A percentile compares a stretch with the other conserved stretches of the same genome.
phyloP scores from a whole-genome alignment of 306 rosid species.

The Bauhinia variegata region DNA sequence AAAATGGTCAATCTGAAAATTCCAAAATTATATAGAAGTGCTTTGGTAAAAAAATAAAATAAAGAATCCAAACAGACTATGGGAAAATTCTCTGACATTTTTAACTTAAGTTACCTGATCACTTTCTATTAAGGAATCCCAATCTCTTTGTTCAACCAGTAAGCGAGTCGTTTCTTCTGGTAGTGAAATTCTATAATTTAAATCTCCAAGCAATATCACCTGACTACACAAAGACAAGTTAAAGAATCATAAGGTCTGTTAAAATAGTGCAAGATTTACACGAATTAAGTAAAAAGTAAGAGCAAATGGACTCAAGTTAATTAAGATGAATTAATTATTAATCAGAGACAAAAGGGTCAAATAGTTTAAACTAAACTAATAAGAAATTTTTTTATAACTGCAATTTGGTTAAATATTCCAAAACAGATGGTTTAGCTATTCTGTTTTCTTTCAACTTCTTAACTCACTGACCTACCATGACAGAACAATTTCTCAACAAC shows the following conservation, averaged over 20 bases:
- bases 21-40: too few relatives aligned
- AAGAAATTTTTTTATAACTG: conserved; percentile 10
- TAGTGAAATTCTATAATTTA: conserved; percentile 79
- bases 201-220: conserved; percentile 82
- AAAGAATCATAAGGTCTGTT: conserved; percentile 15
- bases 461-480: conserved; percentile 23
- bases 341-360: conserved; percentile 36
- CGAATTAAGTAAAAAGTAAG: conserved; percentile 6
- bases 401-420: conserved; percentile 23
- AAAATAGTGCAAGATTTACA: conserved; percentile 4
- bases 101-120: conserved; percentile 60
- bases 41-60: too few relatives aligned
- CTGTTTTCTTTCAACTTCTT: too few relatives aligned
- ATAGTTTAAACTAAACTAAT: neutral
- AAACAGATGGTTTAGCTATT: conserved; percentile 31
- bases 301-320: conserved; percentile 34
- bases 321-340: conserved; percentile 13
- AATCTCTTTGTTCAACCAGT: conserved; percentile 57
- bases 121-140: conserved; percentile 67
- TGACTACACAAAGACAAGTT: conserved; percentile 51
- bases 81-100: too few relatives aligned
- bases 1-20: too few relatives aligned
- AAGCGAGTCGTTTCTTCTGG: conserved; percentile 74
- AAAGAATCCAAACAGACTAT: too few relatives aligned
- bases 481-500: conserved; percentile 25